Conservation (phyloP, 768 basidiomycete species). For the Paxillus ammoniavirescens region DNA sequence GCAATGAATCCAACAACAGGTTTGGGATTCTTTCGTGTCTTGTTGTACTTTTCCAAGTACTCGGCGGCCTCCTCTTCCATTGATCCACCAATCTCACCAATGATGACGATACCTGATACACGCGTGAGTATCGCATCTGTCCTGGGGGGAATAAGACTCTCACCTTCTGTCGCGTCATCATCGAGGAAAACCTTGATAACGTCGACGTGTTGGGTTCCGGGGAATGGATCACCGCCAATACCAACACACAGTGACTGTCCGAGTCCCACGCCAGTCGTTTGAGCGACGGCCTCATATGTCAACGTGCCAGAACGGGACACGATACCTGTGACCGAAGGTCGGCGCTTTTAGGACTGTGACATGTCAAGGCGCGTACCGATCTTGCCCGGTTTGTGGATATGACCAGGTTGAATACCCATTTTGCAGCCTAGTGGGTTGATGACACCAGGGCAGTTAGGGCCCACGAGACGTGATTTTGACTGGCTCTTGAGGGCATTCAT, state of each 20-base stretch:
- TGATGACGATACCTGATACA: slow-evolving; percentile 83
- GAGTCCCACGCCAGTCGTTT: slow-evolving; percentile 93
- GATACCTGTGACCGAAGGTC: slow-evolving; percentile 54
- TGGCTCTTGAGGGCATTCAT: slow-evolving; percentile 93
- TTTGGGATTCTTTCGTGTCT: slow-evolving; percentile 81
- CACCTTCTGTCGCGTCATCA: slow-evolving; percentile 91
- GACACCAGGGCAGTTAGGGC: slow-evolving; percentile 98
- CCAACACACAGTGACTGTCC: slow-evolving; percentile 97
- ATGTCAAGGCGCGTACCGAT: slow-evolving; percentile 59
- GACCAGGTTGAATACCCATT: slow-evolving; percentile 98
- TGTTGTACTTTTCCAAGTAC: slow-evolving; percentile 91
- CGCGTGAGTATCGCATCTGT: slow-evolving; percentile 3
- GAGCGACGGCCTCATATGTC: slow-evolving; percentile 98
- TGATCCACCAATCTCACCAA: slow-evolving; percentile 97
- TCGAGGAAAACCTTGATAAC: slow-evolving; percentile 95
- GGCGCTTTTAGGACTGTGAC: background rate
- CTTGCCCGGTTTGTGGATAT: slow-evolving; percentile 95
- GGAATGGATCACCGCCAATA: slow-evolving; percentile 97
- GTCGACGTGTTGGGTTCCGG: slow-evolving; percentile 93
- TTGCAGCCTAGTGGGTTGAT: slow-evolving; percentile 98
- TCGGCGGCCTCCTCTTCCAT: slow-evolving; percentile 99
- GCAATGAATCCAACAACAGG: slow-evolving; percentile 98
- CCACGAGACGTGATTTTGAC: slow-evolving; percentile 92
- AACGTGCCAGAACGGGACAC: slow-evolving; percentile 94
- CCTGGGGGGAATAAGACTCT: background rate